Evolutionary conservation across 768 basidiomycete species (phyloP), one percentile per base, ranked within the genome.

Genomic region (Phaeotremella fagi): DNA sequence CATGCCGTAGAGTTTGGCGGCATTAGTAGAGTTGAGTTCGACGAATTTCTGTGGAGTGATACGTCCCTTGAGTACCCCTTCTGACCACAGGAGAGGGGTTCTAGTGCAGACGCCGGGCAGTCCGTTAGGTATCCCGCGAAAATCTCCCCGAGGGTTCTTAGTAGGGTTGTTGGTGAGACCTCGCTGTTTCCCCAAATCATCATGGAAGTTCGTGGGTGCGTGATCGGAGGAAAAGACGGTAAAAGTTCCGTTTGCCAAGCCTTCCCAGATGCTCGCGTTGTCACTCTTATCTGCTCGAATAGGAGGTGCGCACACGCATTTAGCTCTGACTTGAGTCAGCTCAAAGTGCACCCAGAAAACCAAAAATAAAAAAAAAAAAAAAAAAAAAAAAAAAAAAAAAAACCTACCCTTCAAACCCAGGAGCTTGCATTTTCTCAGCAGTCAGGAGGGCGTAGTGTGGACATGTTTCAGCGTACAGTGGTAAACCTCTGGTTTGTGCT

Each of bases 71-170:
- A 69, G 57, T 9, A 76, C 74, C 11, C 75, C 75, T 16, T 70
- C 53, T 18, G 53, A 56, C 65, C 70, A 75, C 16, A 75, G 59
- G 22, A 76, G 57, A 1, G 75, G 75, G 0, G 65, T 54, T 23
- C 75, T 66, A 3, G 75, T 76, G 47, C 75, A 73, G 22, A 76
- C 63, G 3, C 75, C 75, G 5, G 75, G 75, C 1, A 73, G 60
- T 3, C 75, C 75, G 33, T 76, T 76, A 11, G 75, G 75, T 22
- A 74, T 75, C 47, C 60, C 52, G 4, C 63, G 44, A 67, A 75
- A 75, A 50, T 74, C 70, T 4, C 68, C 70, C 5, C 59, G 48
- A 0, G 61, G 60, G 35, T 72, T 70, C 29, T 69, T 65, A 11
- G 60, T 62, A 5, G 64, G 58, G 44, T 72, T 59, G 28, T 63